Percentiles rank a stretch among this genome's conserved stretches.
phyloP scores from a whole-genome alignment of 176 grass and related monocot species.

The Luzula sylvatica region DNA sequence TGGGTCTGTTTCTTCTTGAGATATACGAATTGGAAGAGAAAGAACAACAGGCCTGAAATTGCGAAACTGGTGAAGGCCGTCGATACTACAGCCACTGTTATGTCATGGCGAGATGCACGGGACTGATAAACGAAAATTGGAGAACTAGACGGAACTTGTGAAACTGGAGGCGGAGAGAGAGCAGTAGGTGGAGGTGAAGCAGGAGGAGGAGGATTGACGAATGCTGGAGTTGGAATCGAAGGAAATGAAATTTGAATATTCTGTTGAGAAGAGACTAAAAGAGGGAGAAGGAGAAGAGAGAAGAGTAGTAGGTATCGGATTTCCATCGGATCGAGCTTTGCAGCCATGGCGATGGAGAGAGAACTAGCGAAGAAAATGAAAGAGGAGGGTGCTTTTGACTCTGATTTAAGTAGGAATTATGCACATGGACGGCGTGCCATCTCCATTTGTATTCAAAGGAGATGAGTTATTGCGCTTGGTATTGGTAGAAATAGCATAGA shows the following conservation, averaged over 20 bases:
- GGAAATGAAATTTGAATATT: constrained; percentile 62
- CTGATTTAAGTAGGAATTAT: no score
- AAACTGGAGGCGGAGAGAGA: background rate
- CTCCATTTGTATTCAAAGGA: no score
- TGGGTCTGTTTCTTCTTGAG: constrained; percentile 26
- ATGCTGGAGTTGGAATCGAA: constrained; percentile 36
- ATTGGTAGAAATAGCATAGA: no score
- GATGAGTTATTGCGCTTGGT: no score
- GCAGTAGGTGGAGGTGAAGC: constrained; percentile 18
- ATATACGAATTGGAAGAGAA: constrained; percentile 47
- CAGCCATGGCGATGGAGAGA: constrained; percentile 27
- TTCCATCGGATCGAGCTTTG: background rate
- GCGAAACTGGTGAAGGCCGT: constrained; percentile 87
- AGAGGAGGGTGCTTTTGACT: background rate
- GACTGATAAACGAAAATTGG: background rate
- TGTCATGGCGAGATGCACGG: constrained; percentile 24
- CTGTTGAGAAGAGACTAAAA: constrained; percentile 18
- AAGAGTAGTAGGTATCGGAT: background rate
- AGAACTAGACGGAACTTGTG: background rate
- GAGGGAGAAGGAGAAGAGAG: background rate
- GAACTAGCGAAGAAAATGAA: background rate
- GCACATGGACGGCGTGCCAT: no score
- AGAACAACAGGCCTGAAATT: constrained; percentile 50
- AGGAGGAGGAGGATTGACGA: constrained; percentile 30
- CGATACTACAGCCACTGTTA: constrained; percentile 55